Evolutionary conservation across 208 protist genomes (phyloP).

Genomic region (Crithidia acanthocephali): DNA sequence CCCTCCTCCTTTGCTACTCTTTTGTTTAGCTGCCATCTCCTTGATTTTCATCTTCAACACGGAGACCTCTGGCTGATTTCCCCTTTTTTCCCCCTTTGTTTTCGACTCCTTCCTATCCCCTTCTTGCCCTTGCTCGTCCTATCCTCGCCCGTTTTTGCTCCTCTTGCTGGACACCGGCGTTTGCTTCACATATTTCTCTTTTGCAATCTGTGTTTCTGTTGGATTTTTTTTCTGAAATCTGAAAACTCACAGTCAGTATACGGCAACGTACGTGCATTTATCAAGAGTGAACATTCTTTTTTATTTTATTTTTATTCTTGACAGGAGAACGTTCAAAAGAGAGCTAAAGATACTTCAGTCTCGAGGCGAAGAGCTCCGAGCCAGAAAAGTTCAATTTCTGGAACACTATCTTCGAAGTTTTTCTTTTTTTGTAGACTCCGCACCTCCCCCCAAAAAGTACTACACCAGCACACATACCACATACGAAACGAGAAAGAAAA

Average conservation of each 20-base stretch:
- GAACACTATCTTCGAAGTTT: no score
- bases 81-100: slow-evolving; percentile 12
- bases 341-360: no score
- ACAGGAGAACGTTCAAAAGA: no score
- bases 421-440: no score
- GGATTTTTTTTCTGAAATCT: background rate
- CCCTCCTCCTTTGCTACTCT: background rate
- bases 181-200: background rate
- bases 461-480: slow-evolving; percentile 4
- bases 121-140: slow-evolving; percentile 1
- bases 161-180: background rate
- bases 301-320: no score
- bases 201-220: slow-evolving; percentile 13
- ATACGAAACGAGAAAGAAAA: no score
- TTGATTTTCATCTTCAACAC: background rate
- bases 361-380: no score
- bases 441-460: slow-evolving; percentile 5
- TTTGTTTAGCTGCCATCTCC: slow-evolving; percentile 13
- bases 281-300: no score
- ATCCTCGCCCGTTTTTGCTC: background rate
- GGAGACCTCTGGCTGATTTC: no score
- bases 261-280: no score
- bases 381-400: no score
- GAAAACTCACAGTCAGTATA: background rate
- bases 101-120: slow-evolving; percentile 6